Conservation (phyloP, 2,329 filamentous ascomycete genomes). For the Pestalotiopsis sp. region DNA sequence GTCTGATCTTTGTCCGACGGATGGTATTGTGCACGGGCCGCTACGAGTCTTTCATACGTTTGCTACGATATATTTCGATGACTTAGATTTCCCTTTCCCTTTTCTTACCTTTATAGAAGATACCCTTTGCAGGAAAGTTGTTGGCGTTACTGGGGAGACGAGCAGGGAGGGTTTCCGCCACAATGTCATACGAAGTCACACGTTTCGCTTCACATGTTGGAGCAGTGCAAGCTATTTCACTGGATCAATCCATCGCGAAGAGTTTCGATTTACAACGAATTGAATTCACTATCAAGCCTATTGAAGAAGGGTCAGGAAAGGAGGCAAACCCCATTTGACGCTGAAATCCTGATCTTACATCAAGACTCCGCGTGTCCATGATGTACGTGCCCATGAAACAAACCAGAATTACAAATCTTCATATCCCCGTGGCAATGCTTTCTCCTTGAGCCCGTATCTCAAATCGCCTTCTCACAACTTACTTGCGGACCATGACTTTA, state of each 20-base stretch:
- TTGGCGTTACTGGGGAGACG: background rate
- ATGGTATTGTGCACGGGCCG: too few relatives aligned
- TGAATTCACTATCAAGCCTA: background rate
- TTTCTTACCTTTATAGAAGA: constrained; percentile 21
- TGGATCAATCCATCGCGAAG: background rate
- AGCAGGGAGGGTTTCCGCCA: background rate
- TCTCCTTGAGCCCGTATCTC: background rate
- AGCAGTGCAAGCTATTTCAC: background rate
- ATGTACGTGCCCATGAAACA: background rate
- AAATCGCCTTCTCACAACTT: background rate
- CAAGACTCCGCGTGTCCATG: too few relatives aligned
- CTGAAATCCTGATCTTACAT: too few relatives aligned
- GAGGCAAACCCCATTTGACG: background rate
- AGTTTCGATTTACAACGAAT: background rate
- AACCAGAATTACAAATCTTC: background rate
- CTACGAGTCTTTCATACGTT: too few relatives aligned
- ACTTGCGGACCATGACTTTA: background rate
- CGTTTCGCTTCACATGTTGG: background rate
- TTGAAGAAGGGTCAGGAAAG: background rate
- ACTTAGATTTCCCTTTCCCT: constrained; percentile 15
- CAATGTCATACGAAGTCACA: background rate
- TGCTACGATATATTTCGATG: background rate
- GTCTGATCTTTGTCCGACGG: background rate
- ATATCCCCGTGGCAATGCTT: background rate
- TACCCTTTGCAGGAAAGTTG: constrained; percentile 22